These are phyloP conservation scores for Coniochaeta pulveracea DNA, from an alignment of 2,329 filamentous ascomycete species.

Conservation along the genomic window DNA sequence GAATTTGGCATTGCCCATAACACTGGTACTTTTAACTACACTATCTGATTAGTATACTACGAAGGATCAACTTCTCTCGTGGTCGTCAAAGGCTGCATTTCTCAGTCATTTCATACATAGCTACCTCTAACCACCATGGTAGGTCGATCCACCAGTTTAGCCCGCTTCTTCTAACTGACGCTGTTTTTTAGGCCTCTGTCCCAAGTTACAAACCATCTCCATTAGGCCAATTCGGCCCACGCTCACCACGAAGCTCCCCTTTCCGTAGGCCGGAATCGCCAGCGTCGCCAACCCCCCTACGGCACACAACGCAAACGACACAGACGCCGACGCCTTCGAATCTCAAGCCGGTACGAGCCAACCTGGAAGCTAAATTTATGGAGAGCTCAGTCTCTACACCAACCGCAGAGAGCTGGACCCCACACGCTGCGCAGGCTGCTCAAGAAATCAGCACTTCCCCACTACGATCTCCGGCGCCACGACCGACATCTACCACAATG, in stretches of 20 bases:
- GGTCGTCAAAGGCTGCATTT: too few relatives aligned
- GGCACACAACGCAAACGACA: slow-evolving; percentile 43
- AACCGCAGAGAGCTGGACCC: slow-evolving; percentile 25
- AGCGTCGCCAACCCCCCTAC: slow-evolving; percentile 51
- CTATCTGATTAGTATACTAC: too few relatives aligned
- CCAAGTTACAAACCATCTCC: slow-evolving; percentile 59
- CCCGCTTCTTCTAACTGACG: not conserved
- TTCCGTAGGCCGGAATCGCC: slow-evolving; percentile 53
- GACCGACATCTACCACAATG: slow-evolving; percentile 22
- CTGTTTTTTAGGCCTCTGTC: slow-evolving; percentile 32
- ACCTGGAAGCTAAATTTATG: slow-evolving; percentile 31
- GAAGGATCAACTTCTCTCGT: too few relatives aligned
- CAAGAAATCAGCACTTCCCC: slow-evolving; percentile 4
- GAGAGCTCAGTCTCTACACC: slow-evolving; percentile 27
- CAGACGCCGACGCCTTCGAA: slow-evolving; percentile 52
- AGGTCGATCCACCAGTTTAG: not conserved
- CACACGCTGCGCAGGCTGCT: slow-evolving; percentile 17
- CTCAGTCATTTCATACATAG: too few relatives aligned
- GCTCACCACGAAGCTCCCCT: slow-evolving; percentile 54
- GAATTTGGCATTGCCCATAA: too few relatives aligned
- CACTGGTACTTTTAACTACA: too few relatives aligned
- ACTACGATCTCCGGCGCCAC: slow-evolving; percentile 12
- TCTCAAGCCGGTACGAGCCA: slow-evolving; percentile 31
- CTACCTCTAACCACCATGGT: slow-evolving; percentile 3
- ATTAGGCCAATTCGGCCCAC: slow-evolving; percentile 54